These are phyloP conservation scores for Kingdonia uniflora DNA, from an alignment of 164 flowering plant genomes.

Conservation along the genomic window DNA sequence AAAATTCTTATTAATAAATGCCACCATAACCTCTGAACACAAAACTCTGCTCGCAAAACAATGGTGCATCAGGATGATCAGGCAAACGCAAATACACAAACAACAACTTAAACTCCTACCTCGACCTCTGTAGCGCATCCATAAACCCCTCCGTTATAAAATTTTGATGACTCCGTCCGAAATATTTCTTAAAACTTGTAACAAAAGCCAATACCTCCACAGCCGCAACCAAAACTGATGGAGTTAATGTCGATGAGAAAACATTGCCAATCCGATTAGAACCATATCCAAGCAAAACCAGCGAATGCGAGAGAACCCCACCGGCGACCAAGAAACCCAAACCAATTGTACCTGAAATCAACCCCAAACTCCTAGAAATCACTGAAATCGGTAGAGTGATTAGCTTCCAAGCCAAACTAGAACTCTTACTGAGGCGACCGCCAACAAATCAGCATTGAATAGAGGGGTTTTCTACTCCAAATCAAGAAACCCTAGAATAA, in stretches of 20 bases:
- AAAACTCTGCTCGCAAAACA: slow-evolving; percentile 62
- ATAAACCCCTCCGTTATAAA: slow-evolving; percentile 72
- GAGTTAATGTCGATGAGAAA: too few relatives aligned
- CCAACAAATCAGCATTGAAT: too few relatives aligned
- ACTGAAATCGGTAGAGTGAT: slow-evolving; percentile 73
- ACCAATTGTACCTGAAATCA: too few relatives aligned
- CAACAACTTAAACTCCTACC: slow-evolving; percentile 44
- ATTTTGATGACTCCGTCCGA: slow-evolving; percentile 48
- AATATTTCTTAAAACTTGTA: slow-evolving; percentile 88
- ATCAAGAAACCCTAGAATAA: too few relatives aligned
- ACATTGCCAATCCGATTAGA: slow-evolving; percentile 28
- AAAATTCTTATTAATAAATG: slow-evolving; percentile 92
- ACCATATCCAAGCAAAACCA: too few relatives aligned
- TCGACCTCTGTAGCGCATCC: slow-evolving; percentile 86
- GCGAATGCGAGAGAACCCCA: slow-evolving; percentile 70
- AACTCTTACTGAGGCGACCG: too few relatives aligned
- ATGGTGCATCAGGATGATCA: slow-evolving; percentile 80
- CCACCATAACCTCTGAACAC: slow-evolving; percentile 65
- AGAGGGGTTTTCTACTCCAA: too few relatives aligned
- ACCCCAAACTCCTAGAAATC: slow-evolving; percentile 71
- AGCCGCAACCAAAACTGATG: slow-evolving; percentile 41
- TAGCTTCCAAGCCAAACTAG: slow-evolving; percentile 75
- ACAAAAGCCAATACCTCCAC: too few relatives aligned
- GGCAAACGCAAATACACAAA: too few relatives aligned
- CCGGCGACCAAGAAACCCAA: slow-evolving; percentile 86